phyloP scores from a whole-genome alignment of 305 asterid species.

The Solanum hybrid region DNA sequence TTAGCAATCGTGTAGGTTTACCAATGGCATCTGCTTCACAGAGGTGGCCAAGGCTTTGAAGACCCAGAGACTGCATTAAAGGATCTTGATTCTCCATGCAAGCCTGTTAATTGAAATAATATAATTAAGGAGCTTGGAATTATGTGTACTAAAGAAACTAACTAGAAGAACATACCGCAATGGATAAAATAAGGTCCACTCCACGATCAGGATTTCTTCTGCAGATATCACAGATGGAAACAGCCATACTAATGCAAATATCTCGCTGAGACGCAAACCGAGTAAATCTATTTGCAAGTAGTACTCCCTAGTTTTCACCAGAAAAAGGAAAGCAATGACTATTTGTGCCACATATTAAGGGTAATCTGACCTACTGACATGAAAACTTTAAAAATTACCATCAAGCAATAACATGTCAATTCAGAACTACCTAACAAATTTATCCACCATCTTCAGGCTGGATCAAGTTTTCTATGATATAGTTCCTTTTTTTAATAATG shows the following conservation, averaged over 20 bases:
- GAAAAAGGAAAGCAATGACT: background rate
- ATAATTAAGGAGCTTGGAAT: constrained; percentile 22
- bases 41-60: constrained; percentile 87
- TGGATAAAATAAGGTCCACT: constrained; percentile 88
- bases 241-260: constrained; percentile 68
- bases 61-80: constrained; percentile 76
- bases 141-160: constrained; percentile 14
- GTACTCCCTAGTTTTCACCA: constrained; percentile 50
- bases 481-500: background rate
- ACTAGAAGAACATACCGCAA: constrained; percentile 54
- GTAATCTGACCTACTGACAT: background rate
- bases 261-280: constrained; percentile 46
- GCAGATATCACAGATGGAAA: constrained; percentile 84
- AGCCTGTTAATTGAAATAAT: constrained; percentile 44
- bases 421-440: background rate
- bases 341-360: background rate
- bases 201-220: constrained; percentile 93
- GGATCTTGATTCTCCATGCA: constrained; percentile 77
- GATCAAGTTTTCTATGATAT: too few species aligned
- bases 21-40: constrained; percentile 98
- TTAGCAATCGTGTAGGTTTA: constrained; percentile 21
- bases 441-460: too few species aligned
- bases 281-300: constrained; percentile 49
- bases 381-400: background rate
- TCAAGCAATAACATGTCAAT: background rate